Evolutionary conservation across 2,329 filamentous ascomycete species (phyloP).

Genomic region (Alternaria atra): DNA sequence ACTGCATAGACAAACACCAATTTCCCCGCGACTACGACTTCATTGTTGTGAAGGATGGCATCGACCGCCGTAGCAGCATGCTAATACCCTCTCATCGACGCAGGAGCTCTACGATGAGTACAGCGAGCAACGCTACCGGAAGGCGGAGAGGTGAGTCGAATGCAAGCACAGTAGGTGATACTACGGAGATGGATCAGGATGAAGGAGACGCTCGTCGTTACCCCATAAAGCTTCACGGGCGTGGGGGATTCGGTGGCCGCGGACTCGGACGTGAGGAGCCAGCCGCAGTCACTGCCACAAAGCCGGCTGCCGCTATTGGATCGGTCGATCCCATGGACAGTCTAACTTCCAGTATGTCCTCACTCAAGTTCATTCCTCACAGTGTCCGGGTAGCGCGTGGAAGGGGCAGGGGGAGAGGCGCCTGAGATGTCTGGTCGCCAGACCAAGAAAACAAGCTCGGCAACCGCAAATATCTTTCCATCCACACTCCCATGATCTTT

Average conservation of each 20-base stretch:
- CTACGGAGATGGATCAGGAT: slow-evolving; percentile 33
- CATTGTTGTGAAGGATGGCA: slow-evolving; percentile 83
- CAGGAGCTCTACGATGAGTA: slow-evolving; percentile 40
- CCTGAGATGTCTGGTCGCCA: background rate
- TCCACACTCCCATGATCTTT: background rate
- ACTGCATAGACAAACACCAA: slow-evolving; percentile 93
- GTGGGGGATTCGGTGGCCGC: slow-evolving; percentile 42
- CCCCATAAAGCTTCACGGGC: slow-evolving; percentile 37
- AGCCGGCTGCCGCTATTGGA: slow-evolving; percentile 3
- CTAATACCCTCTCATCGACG: slow-evolving; percentile 60
- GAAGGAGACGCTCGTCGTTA: slow-evolving; percentile 23
- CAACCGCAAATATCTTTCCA: background rate
- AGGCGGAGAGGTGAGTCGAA: slow-evolving; percentile 32
- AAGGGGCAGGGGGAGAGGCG: slow-evolving; percentile 26
- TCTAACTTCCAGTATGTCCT: slow-evolving; percentile 73
- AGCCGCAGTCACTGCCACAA: slow-evolving; percentile 3
- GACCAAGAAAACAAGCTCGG: background rate
- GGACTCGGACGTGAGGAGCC: slow-evolving; percentile 16
- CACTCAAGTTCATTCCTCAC: slow-evolving; percentile 73
- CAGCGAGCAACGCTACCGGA: slow-evolving; percentile 12
- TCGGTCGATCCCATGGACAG: slow-evolving; percentile 67
- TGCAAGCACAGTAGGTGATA: slow-evolving; percentile 27
- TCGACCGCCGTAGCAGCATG: slow-evolving; percentile 84
- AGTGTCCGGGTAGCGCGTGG: slow-evolving; percentile 37
- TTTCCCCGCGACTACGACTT: slow-evolving; percentile 71